Base-by-base conservation (phyloP, 306 rosid species). In the Sechiopsis laciniata region DNA sequence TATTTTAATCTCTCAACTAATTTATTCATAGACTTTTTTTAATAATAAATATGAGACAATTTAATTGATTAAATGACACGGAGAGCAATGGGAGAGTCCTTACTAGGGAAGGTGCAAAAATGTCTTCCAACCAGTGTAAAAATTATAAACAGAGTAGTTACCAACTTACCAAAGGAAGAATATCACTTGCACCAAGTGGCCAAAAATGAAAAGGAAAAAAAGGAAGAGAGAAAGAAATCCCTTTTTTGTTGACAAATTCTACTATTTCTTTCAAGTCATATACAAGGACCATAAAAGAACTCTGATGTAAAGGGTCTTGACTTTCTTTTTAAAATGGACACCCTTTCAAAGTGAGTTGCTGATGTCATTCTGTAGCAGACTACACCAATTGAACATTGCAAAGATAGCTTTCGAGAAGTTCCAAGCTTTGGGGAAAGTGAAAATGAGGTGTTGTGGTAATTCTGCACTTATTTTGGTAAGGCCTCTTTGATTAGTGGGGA, bases 351-450 rank as follows among this genome's bases (percentile, higher is more conserved):
- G 4, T 58, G 8, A 21, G 62, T 10, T 15, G 32, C 19, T 8
- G 29, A 10, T 57, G 63, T 21, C 63, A 57, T 57, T 57, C 32
- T 57, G 12, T 4, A 32, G 37, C 58, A 6, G 58, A n/a, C 21
- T 54, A 54, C 21, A n/a, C 58, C 58, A 54, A 52, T 52, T 26
- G 56, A 52, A 52, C 19, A 17, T 54, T n/a, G 21, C 58, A 54
- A 52, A 54, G 58, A 54, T 54, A n/a, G 21, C n/a, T 58, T 58
- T 58, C n/a, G n/a, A 58, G 64, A 58, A 58, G 37, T 6, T 60
- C 20, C 67, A 60, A 60, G 67, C 67, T 13, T 14, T 24, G 20
- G 37, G 45, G 11, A 24, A 60, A 29, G 45, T 60, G 45, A 60
- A 12, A 26, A 57, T 4, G 45, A 60, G 45, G 67, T 60, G 67